Evolutionary conservation across 768 basidiomycete species (phyloP).

Genomic region (Cyclocybe aegerita): DNA sequence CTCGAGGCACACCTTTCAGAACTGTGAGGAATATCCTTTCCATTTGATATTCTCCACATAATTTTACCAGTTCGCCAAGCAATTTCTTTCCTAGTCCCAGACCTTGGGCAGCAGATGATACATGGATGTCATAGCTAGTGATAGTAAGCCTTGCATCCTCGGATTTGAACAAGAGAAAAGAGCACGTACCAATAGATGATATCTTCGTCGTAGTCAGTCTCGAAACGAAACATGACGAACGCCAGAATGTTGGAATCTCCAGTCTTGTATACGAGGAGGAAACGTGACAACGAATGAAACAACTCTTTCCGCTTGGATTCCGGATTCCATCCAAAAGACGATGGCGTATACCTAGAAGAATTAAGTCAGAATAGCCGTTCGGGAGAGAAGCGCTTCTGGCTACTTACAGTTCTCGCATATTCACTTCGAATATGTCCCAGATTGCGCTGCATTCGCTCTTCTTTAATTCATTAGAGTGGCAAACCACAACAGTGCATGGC

Average conservation of each 20-base stretch:
- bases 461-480: slow-evolving; percentile 25
- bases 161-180: background rate
- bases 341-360: slow-evolving; percentile 44
- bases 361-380: background rate
- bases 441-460: slow-evolving; percentile 39
- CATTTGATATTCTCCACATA: slow-evolving; percentile 58
- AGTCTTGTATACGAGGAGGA: slow-evolving; percentile 42
- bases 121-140: slow-evolving; percentile 77
- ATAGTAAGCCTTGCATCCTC: background rate
- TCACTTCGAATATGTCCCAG: slow-evolving; percentile 53
- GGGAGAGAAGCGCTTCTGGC: background rate
- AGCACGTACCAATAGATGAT: slow-evolving; percentile 66
- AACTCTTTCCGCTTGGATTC: slow-evolving; percentile 55
- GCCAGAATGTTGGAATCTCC: slow-evolving; percentile 27
- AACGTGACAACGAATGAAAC: slow-evolving; percentile 60
- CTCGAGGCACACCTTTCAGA: slow-evolving; percentile 54
- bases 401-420: slow-evolving; percentile 54
- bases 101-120: slow-evolving; percentile 41
- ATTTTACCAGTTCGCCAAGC: slow-evolving; percentile 44
- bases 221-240: slow-evolving; percentile 71
- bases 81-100: slow-evolving; percentile 60
- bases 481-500: slow-evolving; percentile 12
- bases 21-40: slow-evolving; percentile 75
- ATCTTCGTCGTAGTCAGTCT: slow-evolving; percentile 57
- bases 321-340: slow-evolving; percentile 70